A percentile compares a stretch with the other conserved stretches of the same genome.
These are phyloP conservation scores for Globisporangium apiculatum DNA, from an alignment of 352 stramenopile species.

Conservation along the genomic window DNA sequence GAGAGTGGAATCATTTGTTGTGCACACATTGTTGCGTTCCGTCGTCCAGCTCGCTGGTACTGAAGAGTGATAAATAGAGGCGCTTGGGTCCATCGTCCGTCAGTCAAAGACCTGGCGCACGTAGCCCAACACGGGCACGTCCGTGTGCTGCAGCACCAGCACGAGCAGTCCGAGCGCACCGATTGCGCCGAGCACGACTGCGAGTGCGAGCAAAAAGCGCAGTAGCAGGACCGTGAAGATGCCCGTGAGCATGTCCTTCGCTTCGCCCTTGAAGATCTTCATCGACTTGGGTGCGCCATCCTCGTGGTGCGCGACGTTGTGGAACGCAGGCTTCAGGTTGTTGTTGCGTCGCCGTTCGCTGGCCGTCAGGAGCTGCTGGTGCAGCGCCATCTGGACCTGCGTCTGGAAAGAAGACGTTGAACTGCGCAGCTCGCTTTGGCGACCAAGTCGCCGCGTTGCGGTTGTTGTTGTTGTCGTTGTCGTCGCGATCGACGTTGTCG, in stretches of 20 bases:
- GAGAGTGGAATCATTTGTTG: no score
- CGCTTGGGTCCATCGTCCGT: neutral
- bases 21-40: no score
- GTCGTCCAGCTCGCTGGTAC: constrained; percentile 11
- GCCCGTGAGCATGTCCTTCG: constrained; percentile 44
- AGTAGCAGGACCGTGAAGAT: constrained; percentile 58
- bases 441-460: constrained; percentile 2
- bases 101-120: constrained; percentile 9
- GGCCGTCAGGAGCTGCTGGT: constrained; percentile 11
- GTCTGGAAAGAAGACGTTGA: constrained; percentile 9
- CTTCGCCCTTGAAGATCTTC: constrained; percentile 46
- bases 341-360: constrained; percentile 20
- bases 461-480: constrained; percentile 3
- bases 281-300: constrained; percentile 48
- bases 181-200: constrained; percentile 26
- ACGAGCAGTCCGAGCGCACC: constrained; percentile 25
- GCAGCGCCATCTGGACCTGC: constrained; percentile 16
- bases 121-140: constrained; percentile 24
- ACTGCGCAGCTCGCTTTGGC: neutral
- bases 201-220: constrained; percentile 37
- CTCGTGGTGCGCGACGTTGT: constrained; percentile 31
- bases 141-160: constrained; percentile 29
- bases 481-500: constrained; percentile 1
- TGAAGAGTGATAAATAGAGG: constrained; percentile 15
- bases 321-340: constrained; percentile 25